Evolutionary conservation across 352 stramenopile species (phyloP).

Genomic region (Phytopythium delawarense): DNA sequence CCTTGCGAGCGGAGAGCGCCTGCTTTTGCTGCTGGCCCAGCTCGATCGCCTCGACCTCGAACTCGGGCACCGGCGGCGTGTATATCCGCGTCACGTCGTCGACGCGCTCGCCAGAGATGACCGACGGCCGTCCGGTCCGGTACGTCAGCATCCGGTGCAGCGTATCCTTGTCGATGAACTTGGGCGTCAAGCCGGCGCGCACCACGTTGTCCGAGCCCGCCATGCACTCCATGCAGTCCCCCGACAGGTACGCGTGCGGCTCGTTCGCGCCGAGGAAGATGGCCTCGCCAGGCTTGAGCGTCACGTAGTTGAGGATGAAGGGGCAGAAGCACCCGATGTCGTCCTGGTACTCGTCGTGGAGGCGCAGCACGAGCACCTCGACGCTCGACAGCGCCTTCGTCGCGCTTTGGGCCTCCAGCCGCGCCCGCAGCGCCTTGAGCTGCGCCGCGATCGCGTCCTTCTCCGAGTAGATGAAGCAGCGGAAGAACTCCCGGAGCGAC

Average conservation of each 20-base stretch:
- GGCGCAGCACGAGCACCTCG: slow-evolving; percentile 86
- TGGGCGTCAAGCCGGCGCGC: slow-evolving; percentile 96
- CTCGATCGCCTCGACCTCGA: slow-evolving; percentile 80
- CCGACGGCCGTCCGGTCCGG: slow-evolving; percentile 26
- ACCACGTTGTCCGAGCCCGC: slow-evolving; percentile 99
- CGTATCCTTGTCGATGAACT: slow-evolving; percentile 98
- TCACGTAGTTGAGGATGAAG: slow-evolving; percentile 98
- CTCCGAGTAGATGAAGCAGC: slow-evolving; percentile 76
- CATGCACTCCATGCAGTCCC: slow-evolving; percentile 98
- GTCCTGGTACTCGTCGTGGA: slow-evolving; percentile 93
- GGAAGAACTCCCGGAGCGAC: slow-evolving; percentile 68
- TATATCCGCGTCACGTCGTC: slow-evolving; percentile 78
- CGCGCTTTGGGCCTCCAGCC: slow-evolving; percentile 44
- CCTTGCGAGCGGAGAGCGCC: slow-evolving; percentile 25
- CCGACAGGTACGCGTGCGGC: slow-evolving; percentile 98
- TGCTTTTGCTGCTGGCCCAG: slow-evolving; percentile 35
- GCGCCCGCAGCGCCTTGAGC: slow-evolving; percentile 69
- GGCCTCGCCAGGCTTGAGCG: slow-evolving; percentile 92
- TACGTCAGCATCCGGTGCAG: slow-evolving; percentile 98
- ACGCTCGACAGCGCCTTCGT: slow-evolving; percentile 27
- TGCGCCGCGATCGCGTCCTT: slow-evolving; percentile 59
- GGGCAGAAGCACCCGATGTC: slow-evolving; percentile 98
- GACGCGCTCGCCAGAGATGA: slow-evolving; percentile 23
- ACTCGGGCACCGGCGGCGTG: slow-evolving; percentile 88
- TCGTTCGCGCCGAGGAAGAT: slow-evolving; percentile 99